phyloP scores from a whole-genome alignment of 177 flowering plant genomes.

The Telopea speciosissima region DNA sequence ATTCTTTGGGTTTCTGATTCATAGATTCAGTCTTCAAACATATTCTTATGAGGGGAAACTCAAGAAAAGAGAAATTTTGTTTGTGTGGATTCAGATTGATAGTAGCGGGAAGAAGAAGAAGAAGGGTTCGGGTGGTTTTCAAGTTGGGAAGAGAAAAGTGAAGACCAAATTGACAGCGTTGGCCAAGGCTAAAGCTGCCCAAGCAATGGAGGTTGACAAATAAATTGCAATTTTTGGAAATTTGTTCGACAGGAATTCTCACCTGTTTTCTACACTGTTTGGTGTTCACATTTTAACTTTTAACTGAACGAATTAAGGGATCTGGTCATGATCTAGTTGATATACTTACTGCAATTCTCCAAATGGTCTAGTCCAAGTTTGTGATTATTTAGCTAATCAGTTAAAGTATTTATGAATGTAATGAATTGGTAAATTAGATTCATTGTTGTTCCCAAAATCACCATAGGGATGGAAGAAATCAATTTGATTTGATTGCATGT shows the following conservation, averaged over 20 bases:
- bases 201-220: slow-evolving; percentile 91
- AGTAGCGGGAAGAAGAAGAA: slow-evolving; percentile 57
- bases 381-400: neutral
- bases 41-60: too few relatives aligned
- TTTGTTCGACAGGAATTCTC: too few relatives aligned
- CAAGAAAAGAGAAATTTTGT: neutral
- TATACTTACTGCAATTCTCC: neutral
- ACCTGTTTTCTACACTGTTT: neutral
- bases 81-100: slow-evolving; percentile 50
- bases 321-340: neutral
- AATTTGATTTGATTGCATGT: neutral
- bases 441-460: neutral
- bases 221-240: slow-evolving; percentile 28
- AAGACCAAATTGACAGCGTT: slow-evolving; percentile 72
- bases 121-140: slow-evolving; percentile 56
- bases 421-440: neutral
- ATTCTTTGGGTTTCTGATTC: neutral
- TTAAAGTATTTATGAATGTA: too few relatives aligned
- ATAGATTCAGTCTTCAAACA: neutral
- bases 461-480: neutral
- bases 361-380: neutral
- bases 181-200: slow-evolving; percentile 83
- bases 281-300: neutral
- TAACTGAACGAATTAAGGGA: neutral
- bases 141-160: slow-evolving; percentile 85